These are phyloP conservation scores for Rhizophora apiculata DNA, from an alignment of 345 rosid genomes.

Conservation along the genomic window DNA sequence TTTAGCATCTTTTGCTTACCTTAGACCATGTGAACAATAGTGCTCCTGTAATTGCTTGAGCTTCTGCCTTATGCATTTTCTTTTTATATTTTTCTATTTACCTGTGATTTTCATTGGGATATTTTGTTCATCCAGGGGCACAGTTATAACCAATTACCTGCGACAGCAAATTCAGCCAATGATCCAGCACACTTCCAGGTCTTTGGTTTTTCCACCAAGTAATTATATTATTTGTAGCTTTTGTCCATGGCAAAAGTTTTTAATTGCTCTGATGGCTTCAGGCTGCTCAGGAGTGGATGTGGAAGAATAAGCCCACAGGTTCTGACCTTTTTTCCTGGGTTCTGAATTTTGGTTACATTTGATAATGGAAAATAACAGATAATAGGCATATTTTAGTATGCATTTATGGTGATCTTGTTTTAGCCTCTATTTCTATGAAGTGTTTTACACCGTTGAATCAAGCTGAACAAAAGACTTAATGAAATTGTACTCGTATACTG, in stretches of 20 bases:
- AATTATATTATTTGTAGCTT: neutral
- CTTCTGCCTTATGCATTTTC: neutral
- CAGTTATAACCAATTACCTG: conserved; percentile 55
- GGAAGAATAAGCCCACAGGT: conserved; percentile 84
- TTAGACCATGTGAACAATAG: too few species aligned
- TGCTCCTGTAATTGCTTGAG: too few species aligned
- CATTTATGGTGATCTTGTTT: too few species aligned
- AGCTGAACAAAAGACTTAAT: too few species aligned
- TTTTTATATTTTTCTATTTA: neutral
- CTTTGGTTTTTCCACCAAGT: neutral
- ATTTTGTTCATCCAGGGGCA: conserved; percentile 46
- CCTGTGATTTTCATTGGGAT: neutral
- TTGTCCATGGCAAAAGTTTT: neutral
- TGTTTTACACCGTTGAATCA: too few species aligned
- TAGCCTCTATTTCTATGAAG: too few species aligned
- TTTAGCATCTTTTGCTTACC: too few species aligned
- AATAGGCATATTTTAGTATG: too few species aligned
- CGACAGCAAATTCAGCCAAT: conserved; percentile 39
- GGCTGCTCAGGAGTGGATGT: conserved; percentile 55
- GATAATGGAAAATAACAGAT: too few species aligned
- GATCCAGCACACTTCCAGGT: conserved; percentile 68
- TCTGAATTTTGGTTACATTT: conserved; percentile 6
- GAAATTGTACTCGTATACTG: too few species aligned
- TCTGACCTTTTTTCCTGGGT: conserved; percentile 16
- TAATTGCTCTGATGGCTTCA: conserved; percentile 28